phyloP scores from a whole-genome alignment of 1,139 yeast genomes.

The Hansenula sp. region DNA sequence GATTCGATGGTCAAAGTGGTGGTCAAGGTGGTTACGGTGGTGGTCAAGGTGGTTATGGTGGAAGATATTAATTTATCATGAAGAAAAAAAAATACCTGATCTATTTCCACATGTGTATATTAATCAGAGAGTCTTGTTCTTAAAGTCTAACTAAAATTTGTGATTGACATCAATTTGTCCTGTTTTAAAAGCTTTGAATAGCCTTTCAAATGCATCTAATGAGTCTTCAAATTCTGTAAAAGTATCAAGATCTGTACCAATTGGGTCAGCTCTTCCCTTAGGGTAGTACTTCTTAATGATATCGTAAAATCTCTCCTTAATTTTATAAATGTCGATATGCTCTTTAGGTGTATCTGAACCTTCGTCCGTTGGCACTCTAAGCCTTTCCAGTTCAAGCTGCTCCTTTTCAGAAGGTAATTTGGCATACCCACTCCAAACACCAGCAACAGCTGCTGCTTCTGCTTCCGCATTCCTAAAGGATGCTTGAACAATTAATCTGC shows the following conservation, averaged over 20 bases:
- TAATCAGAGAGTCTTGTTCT: too few relatives aligned
- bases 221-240: slow-evolving; percentile 16
- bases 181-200: slow-evolving; percentile 17
- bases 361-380: slow-evolving; percentile 5
- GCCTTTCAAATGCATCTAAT: slow-evolving; percentile 13
- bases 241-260: slow-evolving; percentile 17
- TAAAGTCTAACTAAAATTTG: neutral
- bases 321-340: slow-evolving; percentile 16
- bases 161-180: slow-evolving; percentile 5
- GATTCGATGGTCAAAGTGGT: neutral
- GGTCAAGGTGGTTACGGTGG: slow-evolving; percentile 5
- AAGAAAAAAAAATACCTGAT: neutral
- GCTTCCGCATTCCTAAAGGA: slow-evolving; percentile 14
- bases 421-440: slow-evolving; percentile 9
- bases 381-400: neutral
- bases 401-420: neutral
- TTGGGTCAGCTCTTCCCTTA: slow-evolving; percentile 25
- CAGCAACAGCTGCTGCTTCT: slow-evolving; percentile 15
- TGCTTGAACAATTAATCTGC: slow-evolving; percentile 11
- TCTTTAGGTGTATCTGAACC: slow-evolving; percentile 28
- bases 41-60: slow-evolving; percentile 8
- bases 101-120: neutral
- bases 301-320: slow-evolving; percentile 25
- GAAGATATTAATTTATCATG: slow-evolving; percentile 5
- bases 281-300: slow-evolving; percentile 25